Conservation (phyloP, 257 asterid species). For the Nicotiana attenuata region DNA sequence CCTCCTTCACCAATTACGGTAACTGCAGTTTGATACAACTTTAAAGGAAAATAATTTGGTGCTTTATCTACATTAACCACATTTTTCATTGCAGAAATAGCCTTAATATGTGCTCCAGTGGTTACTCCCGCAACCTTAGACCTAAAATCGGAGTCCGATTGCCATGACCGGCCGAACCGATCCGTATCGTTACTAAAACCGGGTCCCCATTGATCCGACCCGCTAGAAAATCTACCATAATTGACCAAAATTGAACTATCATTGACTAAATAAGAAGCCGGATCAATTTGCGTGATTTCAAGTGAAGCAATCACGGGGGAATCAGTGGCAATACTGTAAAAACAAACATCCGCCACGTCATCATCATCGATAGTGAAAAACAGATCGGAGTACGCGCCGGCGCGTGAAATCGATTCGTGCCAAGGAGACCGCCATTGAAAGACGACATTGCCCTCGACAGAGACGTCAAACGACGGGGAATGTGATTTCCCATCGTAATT, state of each 20-base stretch:
- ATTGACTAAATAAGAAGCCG: slow-evolving; percentile 41
- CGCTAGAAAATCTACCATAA: slow-evolving; percentile 77
- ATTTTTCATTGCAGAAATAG: slow-evolving; percentile 50
- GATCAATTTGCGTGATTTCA: slow-evolving; percentile 48
- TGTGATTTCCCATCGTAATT: slow-evolving; percentile 77
- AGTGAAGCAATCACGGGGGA: slow-evolving; percentile 76
- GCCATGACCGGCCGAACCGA: slow-evolving; percentile 76
- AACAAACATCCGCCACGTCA: slow-evolving; percentile 55
- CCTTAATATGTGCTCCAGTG: slow-evolving; percentile 42
- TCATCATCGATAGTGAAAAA: slow-evolving; percentile 44
- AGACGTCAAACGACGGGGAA: slow-evolving; percentile 87
- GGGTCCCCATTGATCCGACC: slow-evolving; percentile 91
- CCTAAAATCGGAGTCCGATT: slow-evolving; percentile 50
- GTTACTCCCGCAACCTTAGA: slow-evolving; percentile 9
- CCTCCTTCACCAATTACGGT: slow-evolving; percentile 41
- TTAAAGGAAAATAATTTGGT: slow-evolving; percentile 78
- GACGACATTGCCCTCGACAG: slow-evolving; percentile 82
- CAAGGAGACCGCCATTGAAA: slow-evolving; percentile 91
- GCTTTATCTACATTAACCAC: slow-evolving; percentile 40
- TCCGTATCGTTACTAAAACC: slow-evolving; percentile 87
- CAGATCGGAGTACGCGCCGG: slow-evolving; percentile 90
- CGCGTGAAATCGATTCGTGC: slow-evolving; percentile 52
- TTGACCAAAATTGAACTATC: slow-evolving; percentile 42
- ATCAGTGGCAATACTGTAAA: slow-evolving; percentile 96
- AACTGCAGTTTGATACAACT: slow-evolving; percentile 70